Base-by-base conservation (phyloP, 2,329 filamentous ascomycete species). In the Fusarium globosum region DNA sequence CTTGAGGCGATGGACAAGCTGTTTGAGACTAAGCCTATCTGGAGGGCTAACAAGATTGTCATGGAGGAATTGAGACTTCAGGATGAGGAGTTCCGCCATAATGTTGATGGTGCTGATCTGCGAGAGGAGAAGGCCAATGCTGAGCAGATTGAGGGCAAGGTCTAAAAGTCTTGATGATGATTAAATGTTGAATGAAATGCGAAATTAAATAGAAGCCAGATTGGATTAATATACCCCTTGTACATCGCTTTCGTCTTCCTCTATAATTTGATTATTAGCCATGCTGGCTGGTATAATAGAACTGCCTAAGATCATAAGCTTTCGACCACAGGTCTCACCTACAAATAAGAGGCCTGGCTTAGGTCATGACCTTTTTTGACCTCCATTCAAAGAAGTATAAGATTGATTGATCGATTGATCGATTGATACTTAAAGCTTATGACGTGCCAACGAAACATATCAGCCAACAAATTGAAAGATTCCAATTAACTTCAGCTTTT, bases 1-100 rank as follows among this genome's bases (percentile, higher is more conserved):
- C 84, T 93, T 7, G 91, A 93, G 80, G 85, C 85, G 36, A 91
- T 92, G 85, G 90, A 93, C 77, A 83, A 85, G 11, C 82, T 93
- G 4, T 93, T 93, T 76, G 83, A 84, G 48, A 77, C 81, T 30
- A 85, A 83, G 80, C 87, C 87, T 3, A 79, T 85, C 6, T 79
- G 82, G 74, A 80, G 80, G 57, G 86, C 87, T 2, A 84, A 88
- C 76, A 74, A 73, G 52, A 65, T 76, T 18, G 69, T 88, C 59
- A 85, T 88, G 81, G 81, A 81, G 6, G 83, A 86, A 69, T 80
- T 88, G 23, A 67, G 65, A 2, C 42, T 69, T 0, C 78, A 81
- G 23, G 82, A 84, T 12, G 78, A 79, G 38, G 79, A 82, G 67
- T 82, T 81, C 62, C 73, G 81, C n/a, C 76, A 79, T 23, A 77